Evolutionary conservation across 306 rosid genomes (phyloP).

Genomic region (Cajanus cajan): DNA sequence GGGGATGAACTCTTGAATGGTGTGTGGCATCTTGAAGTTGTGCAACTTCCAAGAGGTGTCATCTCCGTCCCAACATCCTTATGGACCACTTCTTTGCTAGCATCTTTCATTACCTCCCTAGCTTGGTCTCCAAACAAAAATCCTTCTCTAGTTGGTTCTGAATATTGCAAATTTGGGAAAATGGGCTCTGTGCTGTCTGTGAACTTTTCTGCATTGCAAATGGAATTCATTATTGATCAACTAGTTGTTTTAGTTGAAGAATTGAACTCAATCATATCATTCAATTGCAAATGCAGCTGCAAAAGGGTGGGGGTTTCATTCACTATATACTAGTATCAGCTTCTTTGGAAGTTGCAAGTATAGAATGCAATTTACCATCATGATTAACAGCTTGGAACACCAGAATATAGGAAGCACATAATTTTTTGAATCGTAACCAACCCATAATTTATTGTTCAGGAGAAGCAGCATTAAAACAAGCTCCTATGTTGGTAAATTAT

Average conservation of each 20-base stretch:
- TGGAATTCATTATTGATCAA: slow-evolving; percentile 23
- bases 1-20: slow-evolving; percentile 87
- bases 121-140: slow-evolving; percentile 61
- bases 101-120: slow-evolving; percentile 50
- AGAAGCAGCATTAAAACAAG: not conserved
- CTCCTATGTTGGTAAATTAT: not conserved
- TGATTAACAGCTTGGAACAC: too few species aligned
- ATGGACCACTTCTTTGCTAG: slow-evolving; percentile 51
- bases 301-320: not conserved
- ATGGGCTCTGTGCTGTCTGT: slow-evolving; percentile 58
- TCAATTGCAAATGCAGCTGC: slow-evolving; percentile 1
- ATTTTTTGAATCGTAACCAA: too few species aligned
- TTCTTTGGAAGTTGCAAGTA: too few species aligned
- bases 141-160: slow-evolving; percentile 63
- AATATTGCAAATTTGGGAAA: slow-evolving; percentile 50
- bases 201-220: slow-evolving; percentile 69
- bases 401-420: too few species aligned
- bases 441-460: too few species aligned
- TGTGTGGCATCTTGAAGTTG: slow-evolving; percentile 85
- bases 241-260: not conserved
- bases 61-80: slow-evolving; percentile 87
- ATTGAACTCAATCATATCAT: not conserved
- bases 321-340: too few species aligned
- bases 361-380: too few species aligned
- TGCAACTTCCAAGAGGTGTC: slow-evolving; percentile 92